Percentiles rank a stretch among this genome's conserved stretches.
phyloP scores from a whole-genome alignment of 768 basidiomycete species.

The Russula griseocarnosa region DNA sequence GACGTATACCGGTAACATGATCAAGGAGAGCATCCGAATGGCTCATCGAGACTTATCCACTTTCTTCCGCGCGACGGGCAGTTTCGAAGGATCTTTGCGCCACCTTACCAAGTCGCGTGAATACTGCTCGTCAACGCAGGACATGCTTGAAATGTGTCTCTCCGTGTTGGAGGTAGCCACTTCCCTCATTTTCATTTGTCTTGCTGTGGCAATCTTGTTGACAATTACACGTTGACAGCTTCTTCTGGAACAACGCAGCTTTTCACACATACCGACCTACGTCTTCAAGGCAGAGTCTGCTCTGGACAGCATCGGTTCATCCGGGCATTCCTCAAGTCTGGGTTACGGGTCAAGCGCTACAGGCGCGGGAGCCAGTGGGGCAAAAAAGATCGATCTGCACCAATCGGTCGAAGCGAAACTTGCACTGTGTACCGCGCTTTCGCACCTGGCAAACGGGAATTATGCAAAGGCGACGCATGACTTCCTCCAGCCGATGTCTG shows the following conservation, averaged over 20 bases:
- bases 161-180: slow-evolving; percentile 67
- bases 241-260: slow-evolving; percentile 81
- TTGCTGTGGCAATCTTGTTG: slow-evolving; percentile 3
- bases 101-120: slow-evolving; percentile 90
- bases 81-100: slow-evolving; percentile 65
- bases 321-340: slow-evolving; percentile 24
- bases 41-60: slow-evolving; percentile 84
- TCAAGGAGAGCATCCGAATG: slow-evolving; percentile 98
- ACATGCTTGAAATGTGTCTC: slow-evolving; percentile 91
- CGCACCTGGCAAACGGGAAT: slow-evolving; percentile 62
- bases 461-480: slow-evolving; percentile 78
- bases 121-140: slow-evolving; percentile 84
- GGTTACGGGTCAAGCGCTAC: slow-evolving; percentile 27
- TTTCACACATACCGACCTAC: slow-evolving; percentile 84
- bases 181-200: neutral
- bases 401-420: slow-evolving; percentile 71
- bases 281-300: slow-evolving; percentile 95
- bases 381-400: slow-evolving; percentile 48
- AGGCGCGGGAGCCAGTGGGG: slow-evolving; percentile 25
- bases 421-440: slow-evolving; percentile 75
- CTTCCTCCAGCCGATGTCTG: slow-evolving; percentile 64
- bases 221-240: slow-evolving; percentile 45
- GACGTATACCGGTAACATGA: slow-evolving; percentile 93
- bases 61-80: slow-evolving; percentile 70
- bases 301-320: slow-evolving; percentile 55